A percentile compares a stretch with the other conserved stretches of the same genome.
phyloP scores from a whole-genome alignment of 2,329 filamentous ascomycete genomes.

The Aphanoascus verrucosus region DNA sequence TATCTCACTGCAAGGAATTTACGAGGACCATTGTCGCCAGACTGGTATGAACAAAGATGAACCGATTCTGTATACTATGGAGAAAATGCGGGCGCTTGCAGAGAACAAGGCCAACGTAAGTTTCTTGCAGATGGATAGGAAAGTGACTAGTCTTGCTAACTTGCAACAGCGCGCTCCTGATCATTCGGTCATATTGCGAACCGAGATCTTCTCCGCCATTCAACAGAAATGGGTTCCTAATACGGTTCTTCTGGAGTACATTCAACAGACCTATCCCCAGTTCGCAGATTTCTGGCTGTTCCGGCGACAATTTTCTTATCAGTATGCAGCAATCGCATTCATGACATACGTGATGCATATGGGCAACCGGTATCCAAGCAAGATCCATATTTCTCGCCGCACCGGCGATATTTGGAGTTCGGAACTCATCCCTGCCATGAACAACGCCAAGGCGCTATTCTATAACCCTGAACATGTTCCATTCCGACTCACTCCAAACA shows the following conservation, averaged over 20 bases:
- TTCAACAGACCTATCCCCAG: slow-evolving; percentile 74
- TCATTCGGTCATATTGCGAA: slow-evolving; percentile 58
- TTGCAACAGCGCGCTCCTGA: slow-evolving; percentile 43
- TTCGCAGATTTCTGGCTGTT: slow-evolving; percentile 98
- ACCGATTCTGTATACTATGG: slow-evolving; percentile 87
- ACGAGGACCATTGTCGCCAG: slow-evolving; percentile 88
- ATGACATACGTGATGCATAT: slow-evolving; percentile 99
- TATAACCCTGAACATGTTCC: slow-evolving; percentile 92
- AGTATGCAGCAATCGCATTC: slow-evolving; percentile 87
- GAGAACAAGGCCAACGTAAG: slow-evolving; percentile 52
- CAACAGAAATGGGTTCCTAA: slow-evolving; percentile 87
- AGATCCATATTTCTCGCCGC: slow-evolving; percentile 78
- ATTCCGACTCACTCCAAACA: slow-evolving; percentile 91
- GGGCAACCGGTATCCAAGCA: slow-evolving; percentile 89
- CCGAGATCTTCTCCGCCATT: slow-evolving; percentile 90
- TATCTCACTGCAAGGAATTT: slow-evolving; percentile 86
- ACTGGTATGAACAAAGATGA: slow-evolving; percentile 87
- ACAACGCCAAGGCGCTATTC: slow-evolving; percentile 73
- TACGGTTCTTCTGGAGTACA: slow-evolving; percentile 74
- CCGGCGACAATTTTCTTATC: slow-evolving; percentile 91
- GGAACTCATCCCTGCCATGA: slow-evolving; percentile 86
- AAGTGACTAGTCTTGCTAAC: slow-evolving; percentile 21
- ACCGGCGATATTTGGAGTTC: slow-evolving; percentile 94
- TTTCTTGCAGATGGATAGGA: slow-evolving; percentile 2
- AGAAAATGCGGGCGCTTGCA: slow-evolving; percentile 70